Conservation (phyloP, 306 rosid genomes). For the Mucuna pruriens region DNA sequence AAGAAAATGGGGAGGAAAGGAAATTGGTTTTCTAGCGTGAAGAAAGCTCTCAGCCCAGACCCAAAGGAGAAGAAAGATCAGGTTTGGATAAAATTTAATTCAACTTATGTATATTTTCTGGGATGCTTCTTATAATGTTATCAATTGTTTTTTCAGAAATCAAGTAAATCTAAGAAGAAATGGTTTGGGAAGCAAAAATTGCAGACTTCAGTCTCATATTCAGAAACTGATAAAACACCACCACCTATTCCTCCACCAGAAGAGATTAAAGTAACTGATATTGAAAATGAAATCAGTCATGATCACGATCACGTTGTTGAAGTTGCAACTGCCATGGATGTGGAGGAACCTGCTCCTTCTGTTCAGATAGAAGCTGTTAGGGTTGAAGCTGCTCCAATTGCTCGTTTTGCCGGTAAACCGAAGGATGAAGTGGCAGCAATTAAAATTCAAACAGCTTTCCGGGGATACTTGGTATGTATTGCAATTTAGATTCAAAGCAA, state of each 20-base stretch:
- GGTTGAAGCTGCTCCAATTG: constrained; percentile 36
- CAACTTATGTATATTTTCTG: background rate
- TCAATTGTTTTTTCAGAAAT: constrained; percentile 50
- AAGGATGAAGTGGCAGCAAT: constrained; percentile 83
- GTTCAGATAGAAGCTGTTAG: constrained; percentile 50
- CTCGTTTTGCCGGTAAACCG: constrained; percentile 66
- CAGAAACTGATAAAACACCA: constrained; percentile 53
- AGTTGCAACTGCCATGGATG: constrained; percentile 41
- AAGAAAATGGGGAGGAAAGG: constrained; percentile 95
- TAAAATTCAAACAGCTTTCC: constrained; percentile 90
- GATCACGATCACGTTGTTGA: constrained; percentile 50
- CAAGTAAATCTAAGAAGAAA: constrained; percentile 85
- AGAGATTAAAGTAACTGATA: constrained; percentile 58
- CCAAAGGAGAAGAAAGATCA: constrained; percentile 74
- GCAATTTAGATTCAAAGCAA: background rate
- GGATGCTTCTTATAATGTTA: constrained; percentile 29
- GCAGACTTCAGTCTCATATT: constrained; percentile 48
- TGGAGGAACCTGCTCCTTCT: constrained; percentile 44
- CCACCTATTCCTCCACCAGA: constrained; percentile 62
- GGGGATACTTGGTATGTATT: constrained; percentile 83
- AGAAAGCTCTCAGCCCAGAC: constrained; percentile 95
- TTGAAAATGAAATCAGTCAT: constrained; percentile 55
- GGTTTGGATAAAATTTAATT: constrained; percentile 47
- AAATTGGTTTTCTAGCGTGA: constrained; percentile 92
- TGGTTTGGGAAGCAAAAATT: constrained; percentile 93